These are phyloP conservation scores for Hsuehochloa calcarea DNA, from an alignment of 176 grass and related monocot species.

Conservation along the genomic window DNA sequence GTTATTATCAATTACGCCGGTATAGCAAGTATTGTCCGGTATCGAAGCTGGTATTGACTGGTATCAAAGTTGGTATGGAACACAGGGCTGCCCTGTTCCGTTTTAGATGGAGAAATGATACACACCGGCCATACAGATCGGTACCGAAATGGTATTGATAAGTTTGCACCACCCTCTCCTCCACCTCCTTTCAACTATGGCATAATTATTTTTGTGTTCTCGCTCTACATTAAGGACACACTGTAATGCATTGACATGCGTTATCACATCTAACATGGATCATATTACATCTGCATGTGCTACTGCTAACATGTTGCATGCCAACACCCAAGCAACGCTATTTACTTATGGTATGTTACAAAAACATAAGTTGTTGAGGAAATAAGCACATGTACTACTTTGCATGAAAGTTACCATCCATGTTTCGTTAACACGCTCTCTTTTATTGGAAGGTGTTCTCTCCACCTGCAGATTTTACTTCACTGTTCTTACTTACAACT, in stretches of 20 bases:
- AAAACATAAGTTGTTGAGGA: not conserved
- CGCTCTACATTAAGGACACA: not conserved
- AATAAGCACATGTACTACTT: not conserved
- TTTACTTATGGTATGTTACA: not conserved
- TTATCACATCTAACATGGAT: not conserved
- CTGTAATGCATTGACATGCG: constrained; percentile 1
- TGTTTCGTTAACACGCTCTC: not conserved
- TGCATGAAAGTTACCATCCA: not conserved
- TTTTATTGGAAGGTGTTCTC: not conserved
- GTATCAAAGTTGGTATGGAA: too few species aligned
- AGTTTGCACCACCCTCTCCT: not conserved
- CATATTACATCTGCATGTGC: not conserved
- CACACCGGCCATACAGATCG: too few species aligned
- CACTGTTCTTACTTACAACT: constrained; percentile 5
- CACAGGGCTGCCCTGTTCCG: too few species aligned
- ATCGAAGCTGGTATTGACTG: too few species aligned
- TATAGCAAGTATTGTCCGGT: too few species aligned
- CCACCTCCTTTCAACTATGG: not conserved
- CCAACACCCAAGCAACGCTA: not conserved
- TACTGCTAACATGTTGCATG: not conserved
- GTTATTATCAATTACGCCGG: too few species aligned
- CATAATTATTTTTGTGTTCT: not conserved
- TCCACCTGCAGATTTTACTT: not conserved
- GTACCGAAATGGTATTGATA: too few species aligned
- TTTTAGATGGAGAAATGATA: too few species aligned